Percentiles rank a stretch among this genome's conserved stretches.
phyloP scores from a whole-genome alignment of 306 rosid species.

The Senna tora region DNA sequence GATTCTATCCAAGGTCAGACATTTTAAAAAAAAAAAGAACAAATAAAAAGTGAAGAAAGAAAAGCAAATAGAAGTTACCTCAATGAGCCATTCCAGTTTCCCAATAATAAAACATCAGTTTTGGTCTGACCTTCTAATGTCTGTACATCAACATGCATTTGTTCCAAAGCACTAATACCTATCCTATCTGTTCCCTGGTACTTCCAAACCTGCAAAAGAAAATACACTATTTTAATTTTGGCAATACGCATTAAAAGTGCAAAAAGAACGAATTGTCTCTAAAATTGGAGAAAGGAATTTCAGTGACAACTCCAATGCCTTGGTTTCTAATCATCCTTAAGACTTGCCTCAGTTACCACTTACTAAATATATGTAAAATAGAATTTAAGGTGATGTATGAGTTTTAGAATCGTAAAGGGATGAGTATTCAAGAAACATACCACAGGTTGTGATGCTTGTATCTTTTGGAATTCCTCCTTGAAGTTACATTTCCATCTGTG shows the following conservation, averaged over 20 bases:
- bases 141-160: conserved; percentile 56
- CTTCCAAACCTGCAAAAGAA: conserved; percentile 74
- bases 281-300: background rate
- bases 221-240: background rate
- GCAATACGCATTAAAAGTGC: background rate
- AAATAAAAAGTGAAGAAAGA: conserved; percentile 16
- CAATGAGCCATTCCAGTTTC: conserved; percentile 59
- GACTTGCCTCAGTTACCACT: background rate
- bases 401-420: background rate
- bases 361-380: background rate
- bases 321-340: background rate
- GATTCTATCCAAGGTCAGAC: background rate
- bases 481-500: conserved; percentile 56
- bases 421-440: conserved; percentile 47
- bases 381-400: background rate
- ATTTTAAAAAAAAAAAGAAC: background rate
- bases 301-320: background rate
- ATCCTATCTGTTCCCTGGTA: conserved; percentile 54
- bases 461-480: conserved; percentile 65
- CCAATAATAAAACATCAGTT: conserved; percentile 61
- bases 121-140: conserved; percentile 59
- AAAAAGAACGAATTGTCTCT: background rate
- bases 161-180: conserved; percentile 70
- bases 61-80: conserved; percentile 52
- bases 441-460: conserved; percentile 64